Conservation (phyloP, 192 early-diverging fungal genomes). For the Coemansia sp. region DNA sequence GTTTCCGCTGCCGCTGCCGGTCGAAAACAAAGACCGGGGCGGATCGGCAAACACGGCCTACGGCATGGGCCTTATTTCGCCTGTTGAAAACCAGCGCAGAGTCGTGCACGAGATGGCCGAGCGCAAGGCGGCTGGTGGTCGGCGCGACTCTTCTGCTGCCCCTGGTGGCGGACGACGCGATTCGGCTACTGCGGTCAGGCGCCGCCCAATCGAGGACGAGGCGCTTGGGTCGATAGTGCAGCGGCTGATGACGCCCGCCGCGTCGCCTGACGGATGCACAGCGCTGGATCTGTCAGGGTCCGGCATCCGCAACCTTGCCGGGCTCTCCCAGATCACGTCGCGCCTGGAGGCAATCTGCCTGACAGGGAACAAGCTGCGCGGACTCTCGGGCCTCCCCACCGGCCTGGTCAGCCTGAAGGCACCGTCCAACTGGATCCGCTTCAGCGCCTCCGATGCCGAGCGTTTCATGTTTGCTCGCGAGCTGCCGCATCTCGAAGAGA, state of each 20-base stretch:
- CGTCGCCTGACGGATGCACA: slow-evolving; percentile 47
- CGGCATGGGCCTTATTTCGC: slow-evolving; percentile 44
- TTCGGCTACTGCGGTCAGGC: slow-evolving; percentile 10
- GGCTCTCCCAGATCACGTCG: slow-evolving; percentile 41
- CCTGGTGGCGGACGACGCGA: too few species aligned
- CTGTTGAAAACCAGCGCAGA: slow-evolving; percentile 38
- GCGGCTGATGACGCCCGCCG: slow-evolving; percentile 38
- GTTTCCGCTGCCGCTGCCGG: slow-evolving; percentile 41
- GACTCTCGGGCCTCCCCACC: slow-evolving; percentile 37
- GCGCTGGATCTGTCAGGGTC: slow-evolving; percentile 41
- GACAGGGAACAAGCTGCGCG: slow-evolving; percentile 43
- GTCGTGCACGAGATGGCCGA: slow-evolving; percentile 46
- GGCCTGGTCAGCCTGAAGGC: slow-evolving; percentile 42
- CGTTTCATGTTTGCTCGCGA: slow-evolving; percentile 45
- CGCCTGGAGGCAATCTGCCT: slow-evolving; percentile 44
- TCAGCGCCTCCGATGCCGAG: slow-evolving; percentile 19
- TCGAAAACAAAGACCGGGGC: not conserved
- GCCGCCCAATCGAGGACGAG: slow-evolving; percentile 39
- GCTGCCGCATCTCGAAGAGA: slow-evolving; percentile 51
- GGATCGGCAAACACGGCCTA: slow-evolving; percentile 11
- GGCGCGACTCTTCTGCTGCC: too few species aligned
- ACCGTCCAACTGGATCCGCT: slow-evolving; percentile 52
- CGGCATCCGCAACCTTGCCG: slow-evolving; percentile 44
- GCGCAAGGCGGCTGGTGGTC: slow-evolving; percentile 20
- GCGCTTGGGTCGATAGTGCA: slow-evolving; percentile 50